Base-by-base conservation (phyloP, 2,329 filamentous ascomycete species). In the Trichophyton schoenleinii region DNA sequence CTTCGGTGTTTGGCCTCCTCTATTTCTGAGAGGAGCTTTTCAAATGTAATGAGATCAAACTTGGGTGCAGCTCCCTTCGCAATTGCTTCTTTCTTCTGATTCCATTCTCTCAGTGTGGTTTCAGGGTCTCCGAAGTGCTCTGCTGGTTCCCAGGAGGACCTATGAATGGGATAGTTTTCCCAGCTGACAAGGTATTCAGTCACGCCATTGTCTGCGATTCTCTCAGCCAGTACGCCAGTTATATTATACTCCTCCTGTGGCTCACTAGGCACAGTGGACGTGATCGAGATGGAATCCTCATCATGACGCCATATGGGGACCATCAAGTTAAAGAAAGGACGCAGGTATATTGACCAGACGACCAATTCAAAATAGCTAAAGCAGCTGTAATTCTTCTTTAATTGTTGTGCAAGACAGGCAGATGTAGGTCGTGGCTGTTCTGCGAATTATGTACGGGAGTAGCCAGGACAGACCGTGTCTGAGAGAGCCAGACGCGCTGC, bases 171-270 rank as follows among this genome's bases (percentile, higher is more conserved):
- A 67, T 86, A 91, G 1, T 75, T 79, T 28, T 77, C 74, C 87
- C 87, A 90, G 63, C 82, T 79, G 22, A 88, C 80, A 1, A 90
- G 77, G 68, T 83, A 89, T 25, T 67, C 71, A 15, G 69, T 67
- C 3, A 72, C 72, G 9, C 70, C 70, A 3, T 74, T 65, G 3
- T 68, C 60, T 7, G 70, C 63, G 1, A 13, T 57, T 22, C 66
- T 72, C 66, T 85, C 78, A 0, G 77, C 76, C 18, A 83, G 70
- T 38, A 87, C 77, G 15, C 73, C 72, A 49, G 85, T 80, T 5
- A 86, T 79, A 2, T 76, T 72, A 67, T 80, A 86, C 63, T 82
- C 79, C 13, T 75, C 71, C 28, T 78, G 74, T 2, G 73, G 67
- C 11, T 79, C 74, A 64, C 73, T 77, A 13, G 48, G 57, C 1